Evolutionary conservation across 2,329 filamentous ascomycete genomes (phyloP).

Genomic region (Trichoderma cornu-damae): DNA sequence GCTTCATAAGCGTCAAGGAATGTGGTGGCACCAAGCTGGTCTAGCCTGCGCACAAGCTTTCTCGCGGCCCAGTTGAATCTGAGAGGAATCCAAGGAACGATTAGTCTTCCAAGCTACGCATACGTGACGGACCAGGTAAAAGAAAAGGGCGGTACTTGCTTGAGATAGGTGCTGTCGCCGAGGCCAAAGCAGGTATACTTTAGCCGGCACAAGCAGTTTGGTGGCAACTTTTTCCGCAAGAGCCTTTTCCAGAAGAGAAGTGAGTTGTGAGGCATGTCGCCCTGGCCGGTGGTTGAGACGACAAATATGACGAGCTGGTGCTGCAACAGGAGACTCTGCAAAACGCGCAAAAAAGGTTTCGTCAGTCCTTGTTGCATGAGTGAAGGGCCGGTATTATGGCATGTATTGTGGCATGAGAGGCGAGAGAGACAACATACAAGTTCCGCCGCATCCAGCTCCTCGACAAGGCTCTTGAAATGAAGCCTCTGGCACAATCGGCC

Average conservation of each 20-base stretch:
- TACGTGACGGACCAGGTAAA: background rate
- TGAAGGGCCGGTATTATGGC: background rate
- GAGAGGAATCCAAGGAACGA: background rate
- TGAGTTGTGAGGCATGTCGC: slow-evolving; percentile 83
- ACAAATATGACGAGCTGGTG: slow-evolving; percentile 67
- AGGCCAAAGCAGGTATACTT: slow-evolving; percentile 83
- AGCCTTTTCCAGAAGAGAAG: slow-evolving; percentile 79
- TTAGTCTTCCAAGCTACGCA: background rate
- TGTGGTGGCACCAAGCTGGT: slow-evolving; percentile 74
- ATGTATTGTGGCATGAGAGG: background rate
- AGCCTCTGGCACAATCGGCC: slow-evolving; percentile 69
- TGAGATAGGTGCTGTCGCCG: slow-evolving; percentile 90
- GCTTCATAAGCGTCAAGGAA: slow-evolving; percentile 78
- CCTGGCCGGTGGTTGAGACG: slow-evolving; percentile 89
- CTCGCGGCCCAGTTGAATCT: slow-evolving; percentile 91
- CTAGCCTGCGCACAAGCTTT: slow-evolving; percentile 77
- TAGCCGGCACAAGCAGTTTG: slow-evolving; percentile 62
- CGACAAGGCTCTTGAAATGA: slow-evolving; percentile 69
- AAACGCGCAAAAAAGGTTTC: no score
- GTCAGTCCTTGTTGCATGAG: background rate
- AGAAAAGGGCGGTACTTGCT: slow-evolving; percentile 48
- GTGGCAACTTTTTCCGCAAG: slow-evolving; percentile 69
- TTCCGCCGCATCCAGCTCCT: slow-evolving; percentile 70
- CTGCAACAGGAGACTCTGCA: slow-evolving; percentile 47
- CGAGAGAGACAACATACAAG: slow-evolving; percentile 52